phyloP scores from a whole-genome alignment of 2,329 filamentous ascomycete species.

The Setomelanomma holmii region DNA sequence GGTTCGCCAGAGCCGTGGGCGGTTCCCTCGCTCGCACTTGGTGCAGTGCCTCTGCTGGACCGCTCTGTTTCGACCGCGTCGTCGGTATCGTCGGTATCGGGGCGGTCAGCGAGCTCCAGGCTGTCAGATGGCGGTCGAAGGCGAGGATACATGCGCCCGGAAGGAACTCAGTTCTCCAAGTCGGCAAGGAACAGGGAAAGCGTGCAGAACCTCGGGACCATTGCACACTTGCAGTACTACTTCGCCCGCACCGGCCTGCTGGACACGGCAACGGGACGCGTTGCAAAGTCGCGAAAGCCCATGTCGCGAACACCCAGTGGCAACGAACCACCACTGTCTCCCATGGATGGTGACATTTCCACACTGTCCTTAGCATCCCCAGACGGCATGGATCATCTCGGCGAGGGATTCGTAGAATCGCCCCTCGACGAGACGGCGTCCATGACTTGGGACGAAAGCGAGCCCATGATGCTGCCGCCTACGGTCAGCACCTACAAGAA shows the following conservation, averaged over 20 bases:
- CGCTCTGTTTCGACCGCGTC: slow-evolving; percentile 70
- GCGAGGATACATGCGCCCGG: slow-evolving; percentile 86
- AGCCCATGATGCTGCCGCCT: slow-evolving; percentile 87
- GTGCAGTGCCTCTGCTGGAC: slow-evolving; percentile 64
- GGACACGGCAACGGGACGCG: slow-evolving; percentile 89
- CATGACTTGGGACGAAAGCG: slow-evolving; percentile 64
- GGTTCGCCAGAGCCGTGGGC: slow-evolving; percentile 70
- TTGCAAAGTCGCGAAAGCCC: slow-evolving; percentile 71
- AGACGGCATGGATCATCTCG: slow-evolving; percentile 36
- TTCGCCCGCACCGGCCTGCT: slow-evolving; percentile 93
- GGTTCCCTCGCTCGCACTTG: slow-evolving; percentile 68
- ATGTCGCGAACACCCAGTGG: slow-evolving; percentile 45
- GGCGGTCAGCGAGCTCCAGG: slow-evolving; percentile 68
- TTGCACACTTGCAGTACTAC: slow-evolving; percentile 97
- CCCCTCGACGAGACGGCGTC: slow-evolving; percentile 61
- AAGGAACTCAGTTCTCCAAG: slow-evolving; percentile 86
- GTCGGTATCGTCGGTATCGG: slow-evolving; percentile 61
- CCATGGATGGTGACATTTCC: slow-evolving; percentile 35
- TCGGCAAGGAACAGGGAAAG: slow-evolving; percentile 91
- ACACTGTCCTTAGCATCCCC: slow-evolving; percentile 31
- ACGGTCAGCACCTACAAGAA: slow-evolving; percentile 96
- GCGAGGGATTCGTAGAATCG: slow-evolving; percentile 57
- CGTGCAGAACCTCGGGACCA: slow-evolving; percentile 94
- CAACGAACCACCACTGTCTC: slow-evolving; percentile 36
- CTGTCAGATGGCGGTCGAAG: slow-evolving; percentile 61